These are phyloP conservation scores for Acacia acuminata DNA, from an alignment of 306 rosid genomes.

Conservation along the genomic window DNA sequence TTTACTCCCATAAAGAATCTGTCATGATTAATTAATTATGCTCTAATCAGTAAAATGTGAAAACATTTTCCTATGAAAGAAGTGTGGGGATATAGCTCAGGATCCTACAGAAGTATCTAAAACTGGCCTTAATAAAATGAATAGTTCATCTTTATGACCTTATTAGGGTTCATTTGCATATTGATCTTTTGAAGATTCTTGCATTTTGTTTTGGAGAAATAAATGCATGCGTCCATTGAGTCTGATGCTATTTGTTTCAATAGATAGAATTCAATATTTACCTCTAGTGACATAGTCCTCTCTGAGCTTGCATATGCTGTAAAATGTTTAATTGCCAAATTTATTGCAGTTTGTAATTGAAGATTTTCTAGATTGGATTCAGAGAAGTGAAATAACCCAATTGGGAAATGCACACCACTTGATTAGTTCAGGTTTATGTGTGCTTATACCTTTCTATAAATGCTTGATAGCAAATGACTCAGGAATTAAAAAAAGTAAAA, in stretches of 20 bases:
- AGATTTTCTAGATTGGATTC: slow-evolving; percentile 1
- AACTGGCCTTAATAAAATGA: neutral
- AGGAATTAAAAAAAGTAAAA: neutral
- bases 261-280: neutral
- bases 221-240: neutral
- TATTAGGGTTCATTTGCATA: slow-evolving; percentile 1
- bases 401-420: neutral
- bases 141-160: neutral
- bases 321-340: neutral
- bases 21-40: neutral
- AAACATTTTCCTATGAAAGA: neutral
- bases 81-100: neutral
- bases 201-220: neutral
- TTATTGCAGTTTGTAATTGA: neutral
- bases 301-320: neutral
- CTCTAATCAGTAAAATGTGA: neutral
- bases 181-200: slow-evolving; percentile 8
- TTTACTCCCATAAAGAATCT: neutral
- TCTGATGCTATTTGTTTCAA: neutral
- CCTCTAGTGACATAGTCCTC: neutral
- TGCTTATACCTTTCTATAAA: neutral
- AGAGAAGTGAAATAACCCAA: neutral
- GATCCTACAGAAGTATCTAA: neutral
- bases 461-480: neutral
- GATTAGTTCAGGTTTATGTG: slow-evolving; percentile 5